Base-by-base conservation (phyloP, 441 rosid species). In the Corymbia citriodora region DNA sequence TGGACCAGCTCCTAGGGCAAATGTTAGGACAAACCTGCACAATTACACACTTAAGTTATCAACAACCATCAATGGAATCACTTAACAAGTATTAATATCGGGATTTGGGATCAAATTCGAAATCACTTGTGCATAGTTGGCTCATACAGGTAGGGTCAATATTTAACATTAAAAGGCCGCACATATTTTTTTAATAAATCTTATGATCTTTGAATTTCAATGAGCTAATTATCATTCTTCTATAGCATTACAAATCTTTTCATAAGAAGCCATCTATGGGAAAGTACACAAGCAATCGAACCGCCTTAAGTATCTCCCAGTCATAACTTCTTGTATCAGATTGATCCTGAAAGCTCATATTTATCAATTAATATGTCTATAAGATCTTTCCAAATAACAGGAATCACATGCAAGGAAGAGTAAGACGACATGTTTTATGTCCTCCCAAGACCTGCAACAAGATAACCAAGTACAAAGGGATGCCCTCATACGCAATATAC, bases 1-100 rank as follows among this genome's bases (percentile, higher is more conserved):
- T 90, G 96, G 96, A 86, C 96, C 96, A 50, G 95, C 96, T 92
- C 96, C 96, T 33, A 94, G 50, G 65, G 96, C 94, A 92, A 94
- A 94, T 55, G 95, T 91, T 40, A 94, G 90, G 65, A 93, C 96
- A 88, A 92, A 94, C 94, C 96, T 94, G 94, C 18, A 88, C 31
- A 36, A 61, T 36, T 55, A 21, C 61, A 87, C 50, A 17, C 13
- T 54, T 54, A 21, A 5, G 18, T 57, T 36, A 55, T 19, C 72
- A 40, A 13, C 72, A 57, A 55, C 4, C 3, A 87, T 57, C 70
- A 54, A n/a, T 57, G 68, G 61, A 21, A 21, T 36, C 68, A 48
- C 53, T 55, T 14, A 29, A 87, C 68, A 45, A 79, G 50, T 10
- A 79, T 25, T 79, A 45, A 2, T 27, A 12, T 21, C 12, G n/a